Evolutionary conservation across 306 rosid genomes (phyloP), one percentile per base, ranked within the genome.

Genomic region (Ormosia emarginata): DNA sequence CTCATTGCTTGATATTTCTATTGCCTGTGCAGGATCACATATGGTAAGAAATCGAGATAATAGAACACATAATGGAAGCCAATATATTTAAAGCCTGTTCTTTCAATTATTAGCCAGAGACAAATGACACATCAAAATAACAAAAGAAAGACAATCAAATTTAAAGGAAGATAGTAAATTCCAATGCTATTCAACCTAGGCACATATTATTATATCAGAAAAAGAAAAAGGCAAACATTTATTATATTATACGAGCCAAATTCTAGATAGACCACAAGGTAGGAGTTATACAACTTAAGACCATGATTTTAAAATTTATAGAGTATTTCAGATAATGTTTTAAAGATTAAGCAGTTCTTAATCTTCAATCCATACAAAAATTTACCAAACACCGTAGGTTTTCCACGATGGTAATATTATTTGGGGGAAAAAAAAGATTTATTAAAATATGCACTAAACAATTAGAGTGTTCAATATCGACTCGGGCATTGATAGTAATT

Each of bases 1-100:
- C 82, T 92, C 98, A 7, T 94, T 94, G 89, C 98, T 94, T 63
- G 98, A 94, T 84, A 94, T 87, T 84, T 92, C 98, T 53, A 94
- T 89, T 69, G 92, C 97, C 98, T 94, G 94, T 30, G 46, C 37
- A 77, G 49, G 81, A 81, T 83, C 52, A 72, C 49, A 79, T 66
- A 73, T 40, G 39, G 75, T 49, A 52, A 80, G 49, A 52, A 14
- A 52, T 55, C 37, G 6, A 17, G 71, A 59, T 41, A 67, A 72
- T 68, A 65, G 17, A 72, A 62, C 36, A 64, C 46, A 67, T 14
- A 34, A 67, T 8, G 14, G 8, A 74, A 80, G 59, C 52, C 41
- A 43, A 64, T 67, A 41, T 1, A 24, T 46, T 68, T 70, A 30
- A 44, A 83, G 30, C 67, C 44, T 29, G 41, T 66, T 71, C 13